Base-by-base conservation (phyloP, 202 grass and related monocot species). In the Carex arenaria region DNA sequence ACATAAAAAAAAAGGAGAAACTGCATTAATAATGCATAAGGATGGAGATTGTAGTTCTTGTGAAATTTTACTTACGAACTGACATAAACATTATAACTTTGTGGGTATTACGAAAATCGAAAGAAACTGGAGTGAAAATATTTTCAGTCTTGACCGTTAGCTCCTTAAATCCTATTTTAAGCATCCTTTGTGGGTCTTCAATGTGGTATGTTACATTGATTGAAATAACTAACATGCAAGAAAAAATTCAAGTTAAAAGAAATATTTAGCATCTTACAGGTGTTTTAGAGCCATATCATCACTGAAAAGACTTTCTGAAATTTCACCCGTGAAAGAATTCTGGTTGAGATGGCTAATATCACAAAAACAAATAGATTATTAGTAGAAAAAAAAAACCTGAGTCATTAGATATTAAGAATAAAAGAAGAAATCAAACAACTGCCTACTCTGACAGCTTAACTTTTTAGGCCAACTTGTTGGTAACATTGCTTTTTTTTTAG, bases 271-370 rank as follows among this genome's bases (percentile, higher is more conserved):
- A 83, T 82, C 92, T 94, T 90, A 97, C 92, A 94, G 80, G 82
- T 94, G 95, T 75, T 71, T 87, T 84, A 90, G 85, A 0, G 0
- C 0, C 92, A 94, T 91, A 8, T 10, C 66, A 19, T 87, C 74
- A 32, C 60, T 90, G 89, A 97, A 97, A 47, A 97, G 82, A 66
- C 11, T 67, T 62, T 86, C 86, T 6, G 92, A 90, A 61, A 97
- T 85, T 7, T 32, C 42, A 76, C 95, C 95, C 60, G 88, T 82
- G 51, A 97, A 84, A 17, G 22, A 7, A 78, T 97, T 97, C 82
- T 47, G 7, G 64, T 93, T 94, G 61, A 97, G 85, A 93, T 97
- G 92, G 66, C 95, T 97, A 77, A 84, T 51, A 17, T 77, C 7
- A 87, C 81, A 72, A 34, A 36, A 60, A 77, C 6, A 68, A 31